Evolutionary conservation across 805 yeast species (phyloP).

Genomic region (Schwanniomyces occidentalis): DNA sequence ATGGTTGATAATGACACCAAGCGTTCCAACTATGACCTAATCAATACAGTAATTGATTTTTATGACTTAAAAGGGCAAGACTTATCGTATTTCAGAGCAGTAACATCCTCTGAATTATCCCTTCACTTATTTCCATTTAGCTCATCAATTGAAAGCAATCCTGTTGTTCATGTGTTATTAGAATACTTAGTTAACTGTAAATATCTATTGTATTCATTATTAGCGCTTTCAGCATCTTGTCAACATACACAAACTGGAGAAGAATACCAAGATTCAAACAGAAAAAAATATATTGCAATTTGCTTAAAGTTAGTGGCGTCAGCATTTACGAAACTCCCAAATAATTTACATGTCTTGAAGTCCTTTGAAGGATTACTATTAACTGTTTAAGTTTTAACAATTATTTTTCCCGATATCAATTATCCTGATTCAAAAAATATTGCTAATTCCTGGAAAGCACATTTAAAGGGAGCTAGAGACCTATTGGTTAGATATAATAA

Average conservation of each 20-base stretch:
- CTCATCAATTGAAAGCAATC: slow-evolving; percentile 32
- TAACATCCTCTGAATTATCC: slow-evolving; percentile 28
- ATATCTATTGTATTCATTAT: slow-evolving; percentile 59
- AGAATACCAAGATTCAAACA: slow-evolving; percentile 48
- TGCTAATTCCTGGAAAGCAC: slow-evolving; percentile 57
- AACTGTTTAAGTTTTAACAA: slow-evolving; percentile 61
- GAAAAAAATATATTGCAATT: slow-evolving; percentile 57
- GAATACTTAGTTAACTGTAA: slow-evolving; percentile 58
- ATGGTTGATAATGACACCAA: too few species aligned
- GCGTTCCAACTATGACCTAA: too few species aligned
- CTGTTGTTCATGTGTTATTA: slow-evolving; percentile 43
- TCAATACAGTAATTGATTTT: too few species aligned
- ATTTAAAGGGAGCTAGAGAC: slow-evolving; percentile 61
- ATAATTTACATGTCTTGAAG: too few species aligned
- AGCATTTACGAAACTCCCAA: too few species aligned
- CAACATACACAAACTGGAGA: slow-evolving; percentile 40
- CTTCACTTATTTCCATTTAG: slow-evolving; percentile 39
- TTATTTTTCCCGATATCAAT: slow-evolving; percentile 52
- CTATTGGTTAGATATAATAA: slow-evolving; percentile 49
- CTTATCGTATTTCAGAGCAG: slow-evolving; percentile 28
- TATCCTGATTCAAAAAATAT: slow-evolving; percentile 16
- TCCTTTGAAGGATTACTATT: slow-evolving; percentile 62
- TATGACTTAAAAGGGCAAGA: too few species aligned
- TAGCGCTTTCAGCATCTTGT: slow-evolving; percentile 67
- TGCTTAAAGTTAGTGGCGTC: slow-evolving; percentile 57